Evolutionary conservation across 2,329 filamentous ascomycete species (phyloP).

Genomic region (Penicillium palitans): DNA sequence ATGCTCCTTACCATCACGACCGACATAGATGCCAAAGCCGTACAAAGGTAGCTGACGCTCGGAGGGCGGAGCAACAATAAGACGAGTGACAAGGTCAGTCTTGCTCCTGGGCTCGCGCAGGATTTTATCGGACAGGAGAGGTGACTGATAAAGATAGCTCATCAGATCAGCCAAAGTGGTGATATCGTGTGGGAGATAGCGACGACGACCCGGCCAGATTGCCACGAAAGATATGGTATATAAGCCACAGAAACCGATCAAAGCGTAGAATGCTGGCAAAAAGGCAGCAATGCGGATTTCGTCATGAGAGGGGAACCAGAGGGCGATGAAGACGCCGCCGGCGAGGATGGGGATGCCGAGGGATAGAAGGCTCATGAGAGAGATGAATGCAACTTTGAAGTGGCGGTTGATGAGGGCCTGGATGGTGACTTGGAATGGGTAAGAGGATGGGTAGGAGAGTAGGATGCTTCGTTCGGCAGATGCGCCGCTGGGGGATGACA

Average conservation of each 20-base stretch:
- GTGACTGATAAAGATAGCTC: constrained; percentile 72
- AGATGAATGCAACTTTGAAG: constrained; percentile 58
- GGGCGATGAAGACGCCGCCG: constrained; percentile 63
- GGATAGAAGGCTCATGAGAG: constrained; percentile 54
- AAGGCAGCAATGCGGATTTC: constrained; percentile 66
- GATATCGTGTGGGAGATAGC: constrained; percentile 71
- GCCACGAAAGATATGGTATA: constrained; percentile 65
- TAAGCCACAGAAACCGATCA: constrained; percentile 70
- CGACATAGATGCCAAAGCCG: constrained; percentile 59
- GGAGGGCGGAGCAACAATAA: constrained; percentile 57
- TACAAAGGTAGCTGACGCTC: constrained; percentile 48
- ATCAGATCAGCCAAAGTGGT: constrained; percentile 74
- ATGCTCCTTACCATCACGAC: constrained; percentile 60
- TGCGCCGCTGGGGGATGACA: constrained; percentile 54
- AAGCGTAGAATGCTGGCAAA: constrained; percentile 69
- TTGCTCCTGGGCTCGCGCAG: constrained; percentile 70
- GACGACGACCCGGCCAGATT: constrained; percentile 61
- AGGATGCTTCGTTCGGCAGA: constrained; percentile 58
- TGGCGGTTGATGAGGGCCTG: constrained; percentile 57
- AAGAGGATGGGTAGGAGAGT: constrained; percentile 56
- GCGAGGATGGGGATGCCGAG: constrained; percentile 58
- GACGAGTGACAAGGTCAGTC: constrained; percentile 65
- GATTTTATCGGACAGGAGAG: constrained; percentile 68
- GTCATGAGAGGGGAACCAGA: constrained; percentile 53
- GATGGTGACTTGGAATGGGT: constrained; percentile 55